phyloP scores from a whole-genome alignment of 2,329 filamentous ascomycete genomes.

The Claviceps paspali region DNA sequence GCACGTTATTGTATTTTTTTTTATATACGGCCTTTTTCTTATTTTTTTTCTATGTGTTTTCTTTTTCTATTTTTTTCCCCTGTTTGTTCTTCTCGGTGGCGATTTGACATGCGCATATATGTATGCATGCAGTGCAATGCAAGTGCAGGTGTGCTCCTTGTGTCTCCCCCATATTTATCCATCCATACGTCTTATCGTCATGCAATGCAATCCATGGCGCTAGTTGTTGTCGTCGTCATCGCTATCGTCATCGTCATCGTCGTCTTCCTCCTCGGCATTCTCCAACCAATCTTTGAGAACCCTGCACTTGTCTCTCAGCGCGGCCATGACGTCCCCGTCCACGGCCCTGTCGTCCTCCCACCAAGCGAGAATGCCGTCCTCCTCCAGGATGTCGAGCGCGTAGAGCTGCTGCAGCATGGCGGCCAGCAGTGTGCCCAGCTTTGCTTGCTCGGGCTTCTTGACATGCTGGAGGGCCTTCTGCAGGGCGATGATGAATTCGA shows the following conservation, averaged over 20 bases:
- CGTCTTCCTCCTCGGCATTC: constrained; percentile 59
- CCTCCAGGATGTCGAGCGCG: constrained; percentile 68
- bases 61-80: too few relatives aligned
- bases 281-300: constrained; percentile 74
- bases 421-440: constrained; percentile 50
- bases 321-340: constrained; percentile 52
- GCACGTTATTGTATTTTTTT: too few relatives aligned
- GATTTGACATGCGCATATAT: too few relatives aligned
- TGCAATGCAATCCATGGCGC: background rate
- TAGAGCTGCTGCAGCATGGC: constrained; percentile 75
- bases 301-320: constrained; percentile 57
- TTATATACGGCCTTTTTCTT: too few relatives aligned
- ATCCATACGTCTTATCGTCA: too few relatives aligned
- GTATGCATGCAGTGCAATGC: too few relatives aligned
- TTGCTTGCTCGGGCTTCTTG: constrained; percentile 37
- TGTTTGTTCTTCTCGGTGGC: too few relatives aligned
- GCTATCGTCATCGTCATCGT: constrained; percentile 48
- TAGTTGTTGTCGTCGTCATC: constrained; percentile 26
- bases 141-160: too few relatives aligned
- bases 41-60: too few relatives aligned
- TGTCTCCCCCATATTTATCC: too few relatives aligned
- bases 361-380: constrained; percentile 80
- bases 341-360: constrained; percentile 61
- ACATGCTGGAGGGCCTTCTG: constrained; percentile 63
- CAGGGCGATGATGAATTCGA: constrained; percentile 68